Evolutionary conservation across 768 basidiomycete species (phyloP).

Genomic region (Mycena rebaudengoi): DNA sequence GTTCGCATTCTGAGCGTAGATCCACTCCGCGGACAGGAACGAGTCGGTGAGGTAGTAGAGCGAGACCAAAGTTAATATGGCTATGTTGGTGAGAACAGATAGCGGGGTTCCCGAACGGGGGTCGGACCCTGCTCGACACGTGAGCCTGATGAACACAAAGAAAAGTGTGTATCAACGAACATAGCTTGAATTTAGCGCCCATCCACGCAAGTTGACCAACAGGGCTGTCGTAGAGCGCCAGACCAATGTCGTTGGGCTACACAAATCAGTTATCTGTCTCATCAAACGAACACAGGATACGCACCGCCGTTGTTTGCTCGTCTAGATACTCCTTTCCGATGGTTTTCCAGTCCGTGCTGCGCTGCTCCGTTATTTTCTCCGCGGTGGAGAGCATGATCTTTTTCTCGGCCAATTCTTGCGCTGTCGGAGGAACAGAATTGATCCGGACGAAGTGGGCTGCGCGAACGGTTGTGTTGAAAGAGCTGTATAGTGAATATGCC

Average conservation of each 20-base stretch:
- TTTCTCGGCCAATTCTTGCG: background rate
- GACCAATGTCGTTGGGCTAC: constrained; percentile 32
- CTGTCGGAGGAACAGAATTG: background rate
- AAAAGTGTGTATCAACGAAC: background rate
- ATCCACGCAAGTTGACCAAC: no score
- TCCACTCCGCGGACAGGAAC: constrained; percentile 17
- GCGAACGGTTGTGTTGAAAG: no score
- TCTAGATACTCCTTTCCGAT: no score
- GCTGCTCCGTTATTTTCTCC: no score
- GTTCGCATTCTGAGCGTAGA: constrained; percentile 14
- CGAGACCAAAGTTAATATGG: constrained; percentile 26
- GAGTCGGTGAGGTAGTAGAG: no score
- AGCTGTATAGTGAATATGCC: no score
- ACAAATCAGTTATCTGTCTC: no score
- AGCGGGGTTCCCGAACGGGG: constrained; percentile 6
- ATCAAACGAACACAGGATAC: background rate
- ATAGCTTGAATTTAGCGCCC: constrained; percentile 29
- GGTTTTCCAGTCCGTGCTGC: no score
- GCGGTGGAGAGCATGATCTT: background rate
- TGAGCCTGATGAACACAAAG: background rate
- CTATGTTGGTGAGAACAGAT: background rate
- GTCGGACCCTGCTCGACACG: no score
- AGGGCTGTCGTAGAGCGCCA: constrained; percentile 31
- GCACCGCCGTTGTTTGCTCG: background rate
- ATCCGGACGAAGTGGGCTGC: constrained; percentile 11